Evolutionary conservation across 495 filamentous ascomycete genomes (phyloP), one percentile per base, ranked within the genome.

Genomic region (Tuber aestivum): DNA sequence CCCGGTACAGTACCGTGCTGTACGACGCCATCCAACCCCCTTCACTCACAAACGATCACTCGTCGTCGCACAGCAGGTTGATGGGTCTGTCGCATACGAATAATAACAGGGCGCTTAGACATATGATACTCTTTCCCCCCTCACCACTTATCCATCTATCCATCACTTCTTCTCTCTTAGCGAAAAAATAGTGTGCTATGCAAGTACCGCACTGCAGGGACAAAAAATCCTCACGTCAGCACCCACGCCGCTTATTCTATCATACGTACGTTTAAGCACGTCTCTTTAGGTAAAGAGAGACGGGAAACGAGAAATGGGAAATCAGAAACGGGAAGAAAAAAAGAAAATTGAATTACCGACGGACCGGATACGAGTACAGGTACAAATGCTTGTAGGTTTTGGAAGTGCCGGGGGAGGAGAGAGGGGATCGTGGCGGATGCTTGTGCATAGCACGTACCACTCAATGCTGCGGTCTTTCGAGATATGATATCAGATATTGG

Each of bases 91-190:
- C 50, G n/a, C 23, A 32, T 1, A 61, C 12, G 3, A 10, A 27
- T n/a, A 61, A n/a, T n/a, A n/a, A n/a, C 50, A 61, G n/a, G 56
- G 56, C 56, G 56, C 56, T 65, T 65, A 32, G 56, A 32, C 32
- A 16, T 32, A 32, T 65, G 27, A 65, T 65, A 6, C n/a, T 32
- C 56, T 65, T 65, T 12, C n/a, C n/a, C 27, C 7, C 56, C 10
- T 61, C n/a, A 4, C n/a, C n/a, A 5, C 0, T 14, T n/a, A n/a
- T n/a, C n/a, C n/a, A n/a, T n/a, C n/a, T n/a, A n/a, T n/a, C n/a
- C n/a, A n/a, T n/a, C n/a, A n/a, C n/a, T n/a, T n/a, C n/a, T n/a
- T n/a, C n/a, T n/a, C n/a, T n/a, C n/a, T n/a, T n/a, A n/a, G n/a
- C n/a, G n/a, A n/a, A n/a, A n/a, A n/a, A n/a, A n/a, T n/a, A n/a